Percentiles rank a stretch among this genome's conserved stretches.
Conservation (phyloP, 2,329 filamentous ascomycete species). For the Xylariaceae sp. region DNA sequence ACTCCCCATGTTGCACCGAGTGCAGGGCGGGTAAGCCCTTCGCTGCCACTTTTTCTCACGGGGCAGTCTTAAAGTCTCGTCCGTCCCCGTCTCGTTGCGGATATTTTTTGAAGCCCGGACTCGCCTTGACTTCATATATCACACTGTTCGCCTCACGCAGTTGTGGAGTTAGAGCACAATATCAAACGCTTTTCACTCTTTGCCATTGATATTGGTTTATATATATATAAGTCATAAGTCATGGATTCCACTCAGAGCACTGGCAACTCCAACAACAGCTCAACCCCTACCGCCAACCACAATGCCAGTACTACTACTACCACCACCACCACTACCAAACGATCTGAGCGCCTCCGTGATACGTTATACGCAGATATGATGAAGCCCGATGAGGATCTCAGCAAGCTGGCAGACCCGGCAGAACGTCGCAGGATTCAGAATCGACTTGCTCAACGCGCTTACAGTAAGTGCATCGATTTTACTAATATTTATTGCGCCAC, state of each 20-base stretch:
- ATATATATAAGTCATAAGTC: not conserved
- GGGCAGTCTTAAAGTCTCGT: conserved; percentile 16
- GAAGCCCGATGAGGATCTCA: conserved; percentile 26
- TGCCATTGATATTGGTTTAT: not conserved
- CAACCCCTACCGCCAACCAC: too few relatives aligned
- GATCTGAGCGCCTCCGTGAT: conserved; percentile 23
- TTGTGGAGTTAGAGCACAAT: conserved; percentile 11
- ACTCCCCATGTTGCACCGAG: conserved; percentile 1
- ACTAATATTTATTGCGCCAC: not conserved
- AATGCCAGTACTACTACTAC: too few relatives aligned
- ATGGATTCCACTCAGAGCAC: conserved; percentile 5
- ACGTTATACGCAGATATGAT: conserved; percentile 26
- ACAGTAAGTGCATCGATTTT: conserved; percentile 17
- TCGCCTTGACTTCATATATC: conserved; percentile 11
- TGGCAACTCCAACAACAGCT: not conserved
- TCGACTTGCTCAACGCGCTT: conserved; percentile 23
- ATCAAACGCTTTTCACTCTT: conserved; percentile 8
- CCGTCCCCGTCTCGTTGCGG: conserved; percentile 10
- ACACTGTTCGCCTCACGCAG: conserved; percentile 1
- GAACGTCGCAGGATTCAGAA: conserved; percentile 24
- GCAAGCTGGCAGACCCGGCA: conserved; percentile 23
- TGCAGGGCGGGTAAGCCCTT: not conserved
- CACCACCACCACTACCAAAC: conserved; percentile 14
- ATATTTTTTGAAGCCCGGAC: conserved; percentile 12
- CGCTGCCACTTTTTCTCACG: not conserved